Evolutionary conservation across 768 basidiomycete genomes (phyloP), one percentile per base, ranked within the genome.

Genomic region (Agrocybe praecox): DNA sequence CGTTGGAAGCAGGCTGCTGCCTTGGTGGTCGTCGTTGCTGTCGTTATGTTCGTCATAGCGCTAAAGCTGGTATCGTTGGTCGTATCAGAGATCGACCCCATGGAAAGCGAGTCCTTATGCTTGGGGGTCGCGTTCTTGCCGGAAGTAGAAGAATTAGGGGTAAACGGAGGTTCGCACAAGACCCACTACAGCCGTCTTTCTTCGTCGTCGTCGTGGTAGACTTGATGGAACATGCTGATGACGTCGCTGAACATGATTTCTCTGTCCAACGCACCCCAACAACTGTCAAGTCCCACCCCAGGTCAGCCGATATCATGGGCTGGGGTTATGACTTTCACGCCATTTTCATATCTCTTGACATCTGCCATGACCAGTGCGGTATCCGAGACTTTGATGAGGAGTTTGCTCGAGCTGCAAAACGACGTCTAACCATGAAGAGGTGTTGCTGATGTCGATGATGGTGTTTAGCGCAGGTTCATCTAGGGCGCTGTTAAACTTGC

Each of bases 271-370:
- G n/a, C n/a, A n/a, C n/a, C n/a, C n/a, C 45, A 21, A 22, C 45
- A 22, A n/a, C 26, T 32, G 2, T 26, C 36, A 57, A 29, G 48
- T 52, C 50, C 56, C 44, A 24, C 36, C 53, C 55, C 29, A 53
- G 21, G 17, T 58, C 57, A 19, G 46, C 57, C 8, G 57, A 53
- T 19, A 58, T 34, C 17, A 23, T 44, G 19, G 53, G 47, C 42
- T 17, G 46, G 29, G 21, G 32, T 82, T 90, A 93, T 94, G 2
- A 93, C 81, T 69, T 94, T 92, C 76, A 86, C 81, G 18, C 83
- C 85, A 63, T 82, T 76, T 62, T 82, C 82, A 51, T 86, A 86
- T 24, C 73, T 69, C 61, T 70, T 66, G 36, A 69, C 68, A 8
- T 61, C 62, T 19, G 58, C 64, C 19, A 17, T 49, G 0, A 6